Percentiles rank a stretch among this genome's conserved stretches.
These are phyloP conservation scores for Cryptococcus sp. DNA, from an alignment of 1,284 basidiomycete species.

Conservation along the genomic window DNA sequence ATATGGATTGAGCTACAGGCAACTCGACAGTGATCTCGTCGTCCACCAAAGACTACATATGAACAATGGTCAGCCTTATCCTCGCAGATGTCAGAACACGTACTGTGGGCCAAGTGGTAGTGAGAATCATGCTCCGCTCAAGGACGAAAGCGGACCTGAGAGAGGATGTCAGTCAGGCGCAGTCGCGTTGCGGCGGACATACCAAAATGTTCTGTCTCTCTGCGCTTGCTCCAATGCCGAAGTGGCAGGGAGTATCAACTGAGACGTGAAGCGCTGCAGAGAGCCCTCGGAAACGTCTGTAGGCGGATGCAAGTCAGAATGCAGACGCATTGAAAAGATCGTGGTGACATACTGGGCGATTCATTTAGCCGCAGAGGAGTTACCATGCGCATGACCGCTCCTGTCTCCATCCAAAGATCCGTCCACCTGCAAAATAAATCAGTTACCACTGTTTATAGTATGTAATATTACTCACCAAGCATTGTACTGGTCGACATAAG, in stretches of 20 bases:
- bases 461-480: conserved; percentile 45
- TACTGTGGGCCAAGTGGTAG: conserved; percentile 30
- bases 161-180: background rate
- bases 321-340: background rate
- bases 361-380: conserved; percentile 39
- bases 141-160: conserved; percentile 36
- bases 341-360: conserved; percentile 25
- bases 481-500: conserved; percentile 41
- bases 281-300: conserved; percentile 17
- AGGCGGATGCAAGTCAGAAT: background rate
- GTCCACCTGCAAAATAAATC: conserved; percentile 22
- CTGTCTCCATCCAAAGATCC: conserved; percentile 46
- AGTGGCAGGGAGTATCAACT: conserved; percentile 19
- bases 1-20: conserved; percentile 37
- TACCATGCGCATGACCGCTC: conserved; percentile 32
- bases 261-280: conserved; percentile 10
- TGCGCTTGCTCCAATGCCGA: conserved; percentile 38
- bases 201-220: conserved; percentile 47
- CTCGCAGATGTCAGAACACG: conserved; percentile 5
- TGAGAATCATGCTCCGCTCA: conserved; percentile 23
- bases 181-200: conserved; percentile 5
- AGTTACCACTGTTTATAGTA: background rate
- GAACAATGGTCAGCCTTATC: conserved; percentile 1
- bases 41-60: conserved; percentile 25
- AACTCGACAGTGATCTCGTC: conserved; percentile 48